phyloP scores from a whole-genome alignment of 1,284 basidiomycete species.

The Salmacisia buchloeana region DNA sequence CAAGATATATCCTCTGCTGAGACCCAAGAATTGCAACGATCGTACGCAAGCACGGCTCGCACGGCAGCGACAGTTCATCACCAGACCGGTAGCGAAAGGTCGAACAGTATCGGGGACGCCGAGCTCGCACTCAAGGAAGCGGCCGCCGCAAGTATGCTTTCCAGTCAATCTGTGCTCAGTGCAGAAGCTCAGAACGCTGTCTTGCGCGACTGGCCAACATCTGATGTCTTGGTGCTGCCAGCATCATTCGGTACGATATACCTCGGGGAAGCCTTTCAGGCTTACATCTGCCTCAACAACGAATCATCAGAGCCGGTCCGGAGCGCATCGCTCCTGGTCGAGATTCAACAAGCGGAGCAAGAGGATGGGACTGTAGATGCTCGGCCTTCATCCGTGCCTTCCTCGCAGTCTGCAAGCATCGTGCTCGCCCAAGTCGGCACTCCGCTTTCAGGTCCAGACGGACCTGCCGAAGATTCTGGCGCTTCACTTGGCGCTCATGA shows the following conservation, averaged over 20 bases:
- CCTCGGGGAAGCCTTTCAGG: conserved; percentile 45
- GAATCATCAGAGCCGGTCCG: conserved; percentile 24
- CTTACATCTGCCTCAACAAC: conserved; percentile 44
- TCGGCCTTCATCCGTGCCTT: background rate
- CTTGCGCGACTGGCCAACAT: conserved; percentile 16
- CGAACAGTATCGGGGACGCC: background rate
- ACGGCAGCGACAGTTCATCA: background rate
- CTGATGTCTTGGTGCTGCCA: conserved; percentile 20
- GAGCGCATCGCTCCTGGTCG: conserved; percentile 31
- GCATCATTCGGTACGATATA: conserved; percentile 35
- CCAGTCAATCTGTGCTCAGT: conserved; percentile 3
- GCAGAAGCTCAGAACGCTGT: background rate
- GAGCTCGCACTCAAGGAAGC: background rate
- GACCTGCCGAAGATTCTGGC: background rate
- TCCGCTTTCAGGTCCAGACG: background rate
- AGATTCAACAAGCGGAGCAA: conserved; percentile 33
- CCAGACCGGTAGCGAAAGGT: too few relatives aligned
- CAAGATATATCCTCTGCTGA: conserved; percentile 3
- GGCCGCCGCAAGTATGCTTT: conserved; percentile 3
- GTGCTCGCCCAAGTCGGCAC: conserved; percentile 8
- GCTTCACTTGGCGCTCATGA: too few relatives aligned
- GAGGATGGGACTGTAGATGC: conserved; percentile 14
- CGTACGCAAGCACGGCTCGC: background rate
- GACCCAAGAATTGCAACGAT: background rate
- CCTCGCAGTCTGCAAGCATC: background rate